Conservation (phyloP, 192 early-diverging fungal genomes). For the Linnemannia hyalina region DNA sequence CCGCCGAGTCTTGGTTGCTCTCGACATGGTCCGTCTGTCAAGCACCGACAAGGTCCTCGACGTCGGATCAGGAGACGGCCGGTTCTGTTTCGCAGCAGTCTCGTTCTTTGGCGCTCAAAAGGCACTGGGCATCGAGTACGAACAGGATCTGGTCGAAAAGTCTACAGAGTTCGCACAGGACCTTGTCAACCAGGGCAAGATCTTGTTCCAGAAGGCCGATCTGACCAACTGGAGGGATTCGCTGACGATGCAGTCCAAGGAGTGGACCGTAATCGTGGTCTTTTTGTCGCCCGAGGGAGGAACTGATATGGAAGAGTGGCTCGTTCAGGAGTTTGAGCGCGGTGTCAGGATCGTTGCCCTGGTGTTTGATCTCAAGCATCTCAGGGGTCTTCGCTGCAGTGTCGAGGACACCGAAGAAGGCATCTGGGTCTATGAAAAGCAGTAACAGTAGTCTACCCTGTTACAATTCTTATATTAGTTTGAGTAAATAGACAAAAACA, state of each 20-base stretch:
- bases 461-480: background rate
- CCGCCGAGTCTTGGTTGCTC: conserved; percentile 59
- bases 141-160: conserved; percentile 58
- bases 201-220: conserved; percentile 59
- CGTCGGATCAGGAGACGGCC: conserved; percentile 73
- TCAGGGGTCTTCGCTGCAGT: conserved; percentile 55
- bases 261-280: conserved; percentile 63
- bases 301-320: conserved; percentile 58
- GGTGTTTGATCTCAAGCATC: conserved; percentile 66
- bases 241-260: conserved; percentile 41
- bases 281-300: conserved; percentile 67
- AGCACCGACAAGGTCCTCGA: conserved; percentile 62
- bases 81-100: conserved; percentile 66
- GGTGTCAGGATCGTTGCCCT: conserved; percentile 65
- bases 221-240: conserved; percentile 47
- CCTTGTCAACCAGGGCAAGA: conserved; percentile 16
- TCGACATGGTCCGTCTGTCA: conserved; percentile 60
- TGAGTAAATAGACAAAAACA: background rate
- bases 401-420: conserved; percentile 59
- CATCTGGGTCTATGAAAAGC: conserved; percentile 64
- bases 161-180: conserved; percentile 54
- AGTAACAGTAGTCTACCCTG: background rate
- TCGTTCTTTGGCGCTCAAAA: conserved; percentile 51
- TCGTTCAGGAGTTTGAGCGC: conserved; percentile 57
- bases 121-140: conserved; percentile 69